phyloP scores from a whole-genome alignment of 768 basidiomycete species.

The Albatrellus ellisii region DNA sequence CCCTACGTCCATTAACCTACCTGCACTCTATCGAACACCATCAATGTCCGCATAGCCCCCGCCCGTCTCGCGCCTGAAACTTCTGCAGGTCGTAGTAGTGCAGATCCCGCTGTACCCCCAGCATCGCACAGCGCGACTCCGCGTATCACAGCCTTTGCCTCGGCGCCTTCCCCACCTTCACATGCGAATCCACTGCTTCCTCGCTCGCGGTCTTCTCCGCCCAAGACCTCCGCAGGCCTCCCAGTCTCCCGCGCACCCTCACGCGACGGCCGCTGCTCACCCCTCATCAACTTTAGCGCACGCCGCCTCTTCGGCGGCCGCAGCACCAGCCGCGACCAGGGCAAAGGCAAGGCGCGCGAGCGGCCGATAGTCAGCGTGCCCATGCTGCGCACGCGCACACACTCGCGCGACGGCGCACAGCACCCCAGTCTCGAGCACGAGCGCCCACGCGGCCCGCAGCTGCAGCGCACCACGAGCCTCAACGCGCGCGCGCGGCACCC shows the following conservation, averaged over 20 bases:
- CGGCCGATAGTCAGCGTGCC: conserved; percentile 10
- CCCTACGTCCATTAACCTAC: no score
- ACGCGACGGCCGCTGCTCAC: conserved; percentile 22
- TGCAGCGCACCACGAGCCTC: conserved; percentile 8
- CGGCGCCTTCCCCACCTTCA: neutral
- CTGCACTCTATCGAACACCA: no score
- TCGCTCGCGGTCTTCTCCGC: conserved; percentile 14
- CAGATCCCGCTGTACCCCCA: neutral
- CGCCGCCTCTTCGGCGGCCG: conserved; percentile 7
- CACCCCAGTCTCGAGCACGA: conserved; percentile 10
- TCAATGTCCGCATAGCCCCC: no score
- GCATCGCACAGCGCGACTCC: conserved; percentile 1
- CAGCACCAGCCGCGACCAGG: conserved; percentile 8
- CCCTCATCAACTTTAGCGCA: conserved; percentile 19
- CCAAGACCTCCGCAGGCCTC: conserved; percentile 8
- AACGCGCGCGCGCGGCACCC: conserved; percentile 2
- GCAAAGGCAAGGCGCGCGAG: conserved; percentile 8
- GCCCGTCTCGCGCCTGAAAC: no score
- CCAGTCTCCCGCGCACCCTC: conserved; percentile 6
- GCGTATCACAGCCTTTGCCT: neutral
- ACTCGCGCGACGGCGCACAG: conserved; percentile 10
- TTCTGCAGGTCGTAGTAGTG: conserved; percentile 1
- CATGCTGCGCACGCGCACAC: conserved; percentile 9
- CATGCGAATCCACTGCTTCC: neutral
- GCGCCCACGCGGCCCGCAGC: neutral